Conservation (phyloP, 495 filamentous ascomycete species). For the Aspergillus kassunensis region DNA sequence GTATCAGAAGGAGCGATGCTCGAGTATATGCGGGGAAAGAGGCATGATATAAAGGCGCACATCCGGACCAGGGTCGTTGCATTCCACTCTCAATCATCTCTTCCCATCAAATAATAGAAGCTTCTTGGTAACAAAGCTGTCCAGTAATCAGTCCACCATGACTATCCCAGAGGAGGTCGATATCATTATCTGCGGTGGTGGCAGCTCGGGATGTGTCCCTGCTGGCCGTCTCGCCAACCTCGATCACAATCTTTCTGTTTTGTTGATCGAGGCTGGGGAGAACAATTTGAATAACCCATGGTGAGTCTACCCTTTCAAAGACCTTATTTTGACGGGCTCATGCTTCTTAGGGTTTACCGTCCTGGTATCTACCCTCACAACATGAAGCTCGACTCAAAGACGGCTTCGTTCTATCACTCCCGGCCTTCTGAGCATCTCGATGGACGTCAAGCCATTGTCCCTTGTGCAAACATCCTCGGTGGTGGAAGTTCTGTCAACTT, state of each 20-base stretch:
- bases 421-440: conserved; percentile 68
- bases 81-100: neutral
- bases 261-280: conserved; percentile 76
- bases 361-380: conserved; percentile 76
- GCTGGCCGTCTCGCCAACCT: conserved; percentile 76
- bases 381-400: conserved; percentile 82
- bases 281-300: conserved; percentile 80
- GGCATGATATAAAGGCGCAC: no score
- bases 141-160: conserved; percentile 17
- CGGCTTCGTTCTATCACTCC: conserved; percentile 80
- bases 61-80: neutral
- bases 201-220: conserved; percentile 69
- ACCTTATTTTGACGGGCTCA: neutral
- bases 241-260: conserved; percentile 74
- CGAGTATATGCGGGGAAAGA: no score
- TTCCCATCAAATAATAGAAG: no score
- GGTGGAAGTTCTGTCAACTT: conserved; percentile 82
- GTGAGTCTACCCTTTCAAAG: conserved; percentile 20
- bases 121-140: no score
- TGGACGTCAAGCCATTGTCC: conserved; percentile 70
- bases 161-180: conserved; percentile 65
- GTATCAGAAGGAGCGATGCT: no score
- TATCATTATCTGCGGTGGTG: conserved; percentile 78
- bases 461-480: conserved; percentile 73
- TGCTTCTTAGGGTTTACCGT: conserved; percentile 53